phyloP scores from a whole-genome alignment of 2,329 filamentous ascomycete genomes.

The Calonectria ilicicola region DNA sequence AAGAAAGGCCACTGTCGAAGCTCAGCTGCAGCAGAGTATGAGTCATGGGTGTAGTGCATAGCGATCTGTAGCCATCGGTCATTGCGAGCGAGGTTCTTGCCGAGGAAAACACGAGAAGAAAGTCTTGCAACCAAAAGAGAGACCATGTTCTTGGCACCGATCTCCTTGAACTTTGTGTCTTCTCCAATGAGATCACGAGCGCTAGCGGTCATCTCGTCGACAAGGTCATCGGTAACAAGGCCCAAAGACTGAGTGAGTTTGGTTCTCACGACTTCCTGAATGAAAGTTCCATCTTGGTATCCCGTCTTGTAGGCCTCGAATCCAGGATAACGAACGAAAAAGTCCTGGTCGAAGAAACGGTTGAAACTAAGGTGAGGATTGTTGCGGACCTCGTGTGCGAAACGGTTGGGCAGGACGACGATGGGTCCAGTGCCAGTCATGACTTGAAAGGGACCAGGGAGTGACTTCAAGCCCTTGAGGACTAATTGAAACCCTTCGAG shows the following conservation, averaged over 20 bases:
- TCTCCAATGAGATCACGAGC: neutral
- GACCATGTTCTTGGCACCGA: neutral
- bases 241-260: slow-evolving; percentile 6
- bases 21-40: slow-evolving; percentile 47
- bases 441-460: neutral
- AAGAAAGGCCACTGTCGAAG: slow-evolving; percentile 54
- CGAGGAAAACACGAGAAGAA: slow-evolving; percentile 63
- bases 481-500: slow-evolving; percentile 7
- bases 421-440: slow-evolving; percentile 6
- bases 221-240: slow-evolving; percentile 1
- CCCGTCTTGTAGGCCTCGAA: slow-evolving; percentile 16
- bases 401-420: neutral
- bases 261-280: neutral
- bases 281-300: slow-evolving; percentile 6
- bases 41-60: slow-evolving; percentile 55
- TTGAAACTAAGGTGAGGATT: slow-evolving; percentile 17
- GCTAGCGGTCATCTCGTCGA: neutral
- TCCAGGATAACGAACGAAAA: slow-evolving; percentile 15
- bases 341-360: slow-evolving; percentile 16
- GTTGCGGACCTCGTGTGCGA: slow-evolving; percentile 12
- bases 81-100: slow-evolving; percentile 57
- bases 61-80: slow-evolving; percentile 59
- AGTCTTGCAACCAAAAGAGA: slow-evolving; percentile 55
- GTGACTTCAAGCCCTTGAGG: neutral
- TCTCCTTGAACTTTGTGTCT: neutral